Evolutionary conservation across 78 protist genomes (phyloP).

Genomic region (Chrysochromulina tobinii): DNA sequence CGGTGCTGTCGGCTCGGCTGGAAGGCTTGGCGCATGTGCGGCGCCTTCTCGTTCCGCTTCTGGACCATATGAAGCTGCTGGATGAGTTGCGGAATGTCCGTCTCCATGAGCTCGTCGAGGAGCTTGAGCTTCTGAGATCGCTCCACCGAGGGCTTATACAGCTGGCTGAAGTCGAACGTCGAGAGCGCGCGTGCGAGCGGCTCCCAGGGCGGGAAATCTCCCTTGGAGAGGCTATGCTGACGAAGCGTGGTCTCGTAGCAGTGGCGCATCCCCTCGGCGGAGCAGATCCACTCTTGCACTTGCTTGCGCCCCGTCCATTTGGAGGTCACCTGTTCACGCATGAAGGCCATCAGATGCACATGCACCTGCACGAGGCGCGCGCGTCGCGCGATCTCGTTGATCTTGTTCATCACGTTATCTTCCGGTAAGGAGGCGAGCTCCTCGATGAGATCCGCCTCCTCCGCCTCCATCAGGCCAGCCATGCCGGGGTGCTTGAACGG

Average conservation of each 20-base stretch:
- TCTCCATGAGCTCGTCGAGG: background rate
- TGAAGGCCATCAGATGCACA: slow-evolving; percentile 56
- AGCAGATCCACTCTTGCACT: slow-evolving; percentile 59
- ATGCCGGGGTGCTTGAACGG: slow-evolving; percentile 59
- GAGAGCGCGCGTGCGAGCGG: background rate
- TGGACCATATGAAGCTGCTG: background rate
- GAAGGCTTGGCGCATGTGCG: too few species aligned
- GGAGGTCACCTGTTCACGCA: slow-evolving; percentile 63
- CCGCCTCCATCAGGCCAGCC: slow-evolving; percentile 58
- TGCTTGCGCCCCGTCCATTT: slow-evolving; percentile 69
- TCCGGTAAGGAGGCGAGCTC: slow-evolving; percentile 66
- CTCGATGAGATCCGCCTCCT: slow-evolving; percentile 47
- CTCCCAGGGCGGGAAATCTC: slow-evolving; percentile 73
- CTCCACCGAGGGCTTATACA: slow-evolving; percentile 6
- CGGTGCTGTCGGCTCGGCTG: too few species aligned
- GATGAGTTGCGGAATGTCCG: slow-evolving; percentile 3
- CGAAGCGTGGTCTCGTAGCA: slow-evolving; percentile 41
- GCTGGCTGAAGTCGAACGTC: background rate
- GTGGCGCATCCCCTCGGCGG: slow-evolving; percentile 38
- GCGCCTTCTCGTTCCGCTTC: background rate
- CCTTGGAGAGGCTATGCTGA: slow-evolving; percentile 8
- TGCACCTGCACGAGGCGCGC: slow-evolving; percentile 74
- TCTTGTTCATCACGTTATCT: slow-evolving; percentile 42
- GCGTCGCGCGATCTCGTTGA: slow-evolving; percentile 83
- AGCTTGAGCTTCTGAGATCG: background rate